Percentiles rank a stretch among this genome's conserved stretches.
These are phyloP conservation scores for Fusarium algeriense DNA, from an alignment of 2,329 filamentous ascomycete species.

Conservation along the genomic window DNA sequence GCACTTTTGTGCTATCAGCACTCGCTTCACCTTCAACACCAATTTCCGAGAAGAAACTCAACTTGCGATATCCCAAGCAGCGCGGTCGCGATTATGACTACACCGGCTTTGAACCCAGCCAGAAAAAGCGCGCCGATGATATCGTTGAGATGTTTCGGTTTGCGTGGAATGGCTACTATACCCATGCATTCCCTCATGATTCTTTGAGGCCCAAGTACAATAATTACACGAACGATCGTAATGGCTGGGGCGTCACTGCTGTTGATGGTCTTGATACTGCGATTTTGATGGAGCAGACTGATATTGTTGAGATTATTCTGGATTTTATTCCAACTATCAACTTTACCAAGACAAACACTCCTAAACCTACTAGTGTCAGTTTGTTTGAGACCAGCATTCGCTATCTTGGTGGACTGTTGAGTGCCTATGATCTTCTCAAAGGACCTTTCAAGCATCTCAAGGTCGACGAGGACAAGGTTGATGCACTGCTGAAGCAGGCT, in stretches of 20 bases:
- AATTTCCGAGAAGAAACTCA: neutral
- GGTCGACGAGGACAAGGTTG: slow-evolving; percentile 60
- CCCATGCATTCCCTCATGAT: slow-evolving; percentile 9
- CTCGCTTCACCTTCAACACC: neutral
- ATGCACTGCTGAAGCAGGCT: slow-evolving; percentile 64
- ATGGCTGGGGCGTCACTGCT: slow-evolving; percentile 27
- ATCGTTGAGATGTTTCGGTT: slow-evolving; percentile 25
- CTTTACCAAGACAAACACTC: slow-evolving; percentile 14
- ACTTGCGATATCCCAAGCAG: neutral
- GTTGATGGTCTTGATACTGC: slow-evolving; percentile 26
- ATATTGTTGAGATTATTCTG: slow-evolving; percentile 18
- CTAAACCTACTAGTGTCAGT: slow-evolving; percentile 56
- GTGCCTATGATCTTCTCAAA: slow-evolving; percentile 63
- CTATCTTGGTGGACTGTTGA: slow-evolving; percentile 64
- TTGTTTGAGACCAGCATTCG: slow-evolving; percentile 68
- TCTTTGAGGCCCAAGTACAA: slow-evolving; percentile 13
- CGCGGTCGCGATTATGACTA: slow-evolving; percentile 18
- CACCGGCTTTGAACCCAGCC: slow-evolving; percentile 18
- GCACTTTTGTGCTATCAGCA: neutral
- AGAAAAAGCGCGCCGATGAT: slow-evolving; percentile 14
- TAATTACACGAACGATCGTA: slow-evolving; percentile 18
- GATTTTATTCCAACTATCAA: slow-evolving; percentile 17
- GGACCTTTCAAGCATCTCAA: slow-evolving; percentile 45
- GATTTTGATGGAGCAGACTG: slow-evolving; percentile 26
- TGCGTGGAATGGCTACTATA: slow-evolving; percentile 22